Evolutionary conservation across 106 monocot genomes (phyloP).

Genomic region (Dioscorea dumetorum): DNA sequence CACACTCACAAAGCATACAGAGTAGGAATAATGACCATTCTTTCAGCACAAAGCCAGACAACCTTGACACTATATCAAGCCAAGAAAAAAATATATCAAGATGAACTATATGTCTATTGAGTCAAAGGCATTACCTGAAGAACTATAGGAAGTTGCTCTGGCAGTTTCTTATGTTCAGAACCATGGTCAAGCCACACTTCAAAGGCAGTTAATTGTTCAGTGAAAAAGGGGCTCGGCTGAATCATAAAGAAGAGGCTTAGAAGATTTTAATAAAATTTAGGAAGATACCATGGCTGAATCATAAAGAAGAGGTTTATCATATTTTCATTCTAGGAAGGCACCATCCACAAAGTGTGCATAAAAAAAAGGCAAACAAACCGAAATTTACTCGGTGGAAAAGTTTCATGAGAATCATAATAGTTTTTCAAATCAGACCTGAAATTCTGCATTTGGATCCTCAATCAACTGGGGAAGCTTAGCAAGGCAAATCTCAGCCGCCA

Average conservation of each 20-base stretch:
- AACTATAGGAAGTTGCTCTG: constrained; percentile 96
- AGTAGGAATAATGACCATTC: not conserved
- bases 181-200: constrained; percentile 99
- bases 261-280: too few relatives aligned
- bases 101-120: not conserved
- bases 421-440: constrained; percentile 50
- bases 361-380: too few relatives aligned
- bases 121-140: constrained; percentile 57
- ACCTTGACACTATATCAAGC: not conserved
- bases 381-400: too few relatives aligned
- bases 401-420: too few relatives aligned
- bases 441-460: constrained; percentile 76
- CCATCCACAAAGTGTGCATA: too few relatives aligned
- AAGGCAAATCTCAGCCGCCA: constrained; percentile 95
- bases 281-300: constrained; percentile 32
- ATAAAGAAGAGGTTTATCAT: not conserved
- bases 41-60: not conserved
- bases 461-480: constrained; percentile 78
- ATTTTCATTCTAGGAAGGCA: too few relatives aligned
- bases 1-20: too few relatives aligned
- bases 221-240: constrained; percentile 96
- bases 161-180: constrained; percentile 90
- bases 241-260: not conserved
- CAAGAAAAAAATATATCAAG: too few relatives aligned
- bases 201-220: constrained; percentile 97